phyloP scores from a whole-genome alignment of 2,329 filamentous ascomycete species.

The Setomelanomma holmii region DNA sequence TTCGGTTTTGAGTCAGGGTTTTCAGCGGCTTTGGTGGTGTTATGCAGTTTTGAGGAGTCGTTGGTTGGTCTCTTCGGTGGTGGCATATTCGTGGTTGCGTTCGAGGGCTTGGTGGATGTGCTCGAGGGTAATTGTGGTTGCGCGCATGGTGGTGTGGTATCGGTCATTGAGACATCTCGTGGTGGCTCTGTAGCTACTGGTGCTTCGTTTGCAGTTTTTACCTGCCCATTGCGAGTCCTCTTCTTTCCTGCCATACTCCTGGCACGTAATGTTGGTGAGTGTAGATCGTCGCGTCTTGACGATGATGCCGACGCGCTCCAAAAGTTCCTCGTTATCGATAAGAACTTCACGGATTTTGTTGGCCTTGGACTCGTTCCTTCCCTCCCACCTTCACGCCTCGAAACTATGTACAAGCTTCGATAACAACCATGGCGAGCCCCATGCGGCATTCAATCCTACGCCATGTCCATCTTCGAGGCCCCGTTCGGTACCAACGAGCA shows the following conservation, averaged over 20 bases:
- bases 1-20: neutral
- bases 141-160: conserved; percentile 21
- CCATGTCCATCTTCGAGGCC: conserved; percentile 65
- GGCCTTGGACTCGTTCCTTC: neutral
- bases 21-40: conserved; percentile 1
- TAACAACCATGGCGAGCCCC: conserved; percentile 21
- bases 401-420: conserved; percentile 3
- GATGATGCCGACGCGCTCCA: conserved; percentile 11
- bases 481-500: conserved; percentile 63
- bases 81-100: neutral
- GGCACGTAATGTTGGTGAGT: neutral
- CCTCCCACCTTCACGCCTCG: conserved; percentile 3
- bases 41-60: neutral
- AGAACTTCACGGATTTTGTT: conserved; percentile 3
- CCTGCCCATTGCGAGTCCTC: conserved; percentile 29
- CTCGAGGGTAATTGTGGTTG: conserved; percentile 17
- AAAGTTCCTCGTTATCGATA: conserved; percentile 27
- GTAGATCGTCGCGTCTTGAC: neutral
- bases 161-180: conserved; percentile 3
- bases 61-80: conserved; percentile 5
- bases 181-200: neutral
- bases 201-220: conserved; percentile 16
- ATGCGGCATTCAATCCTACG: conserved; percentile 61
- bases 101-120: conserved; percentile 7
- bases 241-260: conserved; percentile 36